phyloP scores from a whole-genome alignment of 345 rosid species.

The Bruguiera gymnorhiza region DNA sequence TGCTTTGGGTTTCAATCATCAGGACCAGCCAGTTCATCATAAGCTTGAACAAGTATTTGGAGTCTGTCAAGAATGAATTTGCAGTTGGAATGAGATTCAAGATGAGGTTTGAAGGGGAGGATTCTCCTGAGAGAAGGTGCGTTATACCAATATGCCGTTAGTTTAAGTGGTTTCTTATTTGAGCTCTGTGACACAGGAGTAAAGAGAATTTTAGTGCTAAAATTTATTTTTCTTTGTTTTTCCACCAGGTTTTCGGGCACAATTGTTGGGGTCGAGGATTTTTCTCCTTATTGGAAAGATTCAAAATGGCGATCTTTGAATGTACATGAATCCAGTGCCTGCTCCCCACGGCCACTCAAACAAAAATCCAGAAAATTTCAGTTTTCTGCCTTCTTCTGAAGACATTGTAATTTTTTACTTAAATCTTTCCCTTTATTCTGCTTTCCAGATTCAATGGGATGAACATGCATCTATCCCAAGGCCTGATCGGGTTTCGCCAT shows the following conservation, averaged over 20 bases:
- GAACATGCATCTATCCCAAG: constrained; percentile 77
- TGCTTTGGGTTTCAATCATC: constrained; percentile 15
- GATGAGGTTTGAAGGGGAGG: constrained; percentile 93
- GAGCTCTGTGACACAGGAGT: background rate
- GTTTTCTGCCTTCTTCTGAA: background rate
- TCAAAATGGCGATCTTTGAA: constrained; percentile 85
- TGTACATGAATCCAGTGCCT: constrained; percentile 29
- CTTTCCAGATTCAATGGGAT: constrained; percentile 87
- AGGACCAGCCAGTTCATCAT: constrained; percentile 97
- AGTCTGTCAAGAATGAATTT: constrained; percentile 61
- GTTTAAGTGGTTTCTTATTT: background rate
- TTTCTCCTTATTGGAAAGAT: constrained; percentile 72
- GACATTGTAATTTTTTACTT: background rate
- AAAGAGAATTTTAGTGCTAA: background rate
- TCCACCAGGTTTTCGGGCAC: constrained; percentile 81
- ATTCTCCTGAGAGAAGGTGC: constrained; percentile 90
- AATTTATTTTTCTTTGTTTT: background rate
- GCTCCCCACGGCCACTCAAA: too few relatives aligned
- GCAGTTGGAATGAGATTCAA: constrained; percentile 80
- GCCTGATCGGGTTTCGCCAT: constrained; percentile 87
- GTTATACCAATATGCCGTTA: background rate
- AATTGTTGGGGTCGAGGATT: constrained; percentile 74
- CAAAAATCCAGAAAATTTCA: background rate
- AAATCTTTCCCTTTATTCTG: background rate
- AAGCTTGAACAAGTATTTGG: constrained; percentile 69